Evolutionary conservation across 768 basidiomycete genomes (phyloP).

Genomic region (Epithele typhae): DNA sequence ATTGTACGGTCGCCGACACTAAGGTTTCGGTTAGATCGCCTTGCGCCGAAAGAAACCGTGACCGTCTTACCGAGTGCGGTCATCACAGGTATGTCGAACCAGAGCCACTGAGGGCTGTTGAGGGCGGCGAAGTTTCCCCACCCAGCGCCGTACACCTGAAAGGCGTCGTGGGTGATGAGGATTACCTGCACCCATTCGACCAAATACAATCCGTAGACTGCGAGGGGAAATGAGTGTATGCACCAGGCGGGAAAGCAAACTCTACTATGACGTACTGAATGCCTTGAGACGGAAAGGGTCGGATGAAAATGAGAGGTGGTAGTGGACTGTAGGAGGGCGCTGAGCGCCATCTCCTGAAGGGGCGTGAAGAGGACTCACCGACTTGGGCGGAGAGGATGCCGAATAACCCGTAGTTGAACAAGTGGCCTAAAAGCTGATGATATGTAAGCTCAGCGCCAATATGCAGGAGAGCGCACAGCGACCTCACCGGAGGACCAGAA

Average conservation of each 20-base stretch:
- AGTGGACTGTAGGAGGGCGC: background rate
- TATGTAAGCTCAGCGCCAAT: no score
- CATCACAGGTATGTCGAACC: slow-evolving; percentile 1
- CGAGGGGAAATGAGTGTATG: no score
- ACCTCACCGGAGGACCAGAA: no score
- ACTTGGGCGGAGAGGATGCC: no score
- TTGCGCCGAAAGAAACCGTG: no score
- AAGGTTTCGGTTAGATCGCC: background rate
- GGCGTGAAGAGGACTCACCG: no score
- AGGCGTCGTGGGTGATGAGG: slow-evolving; percentile 1
- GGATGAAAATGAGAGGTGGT: background rate
- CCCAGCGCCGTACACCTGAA: background rate
- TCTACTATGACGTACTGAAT: background rate
- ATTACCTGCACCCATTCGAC: background rate
- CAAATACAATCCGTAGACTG: background rate
- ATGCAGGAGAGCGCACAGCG: no score
- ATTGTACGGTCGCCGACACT: slow-evolving; percentile 6
- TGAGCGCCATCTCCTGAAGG: no score
- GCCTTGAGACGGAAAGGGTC: background rate
- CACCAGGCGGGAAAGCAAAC: no score
- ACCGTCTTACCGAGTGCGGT: background rate
- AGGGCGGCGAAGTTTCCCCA: background rate
- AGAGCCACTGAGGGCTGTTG: slow-evolving; percentile 1
- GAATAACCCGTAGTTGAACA: no score
- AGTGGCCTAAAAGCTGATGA: no score